phyloP scores from a whole-genome alignment of 2,329 filamentous ascomycete species.

The Colletotrichum sp. region DNA sequence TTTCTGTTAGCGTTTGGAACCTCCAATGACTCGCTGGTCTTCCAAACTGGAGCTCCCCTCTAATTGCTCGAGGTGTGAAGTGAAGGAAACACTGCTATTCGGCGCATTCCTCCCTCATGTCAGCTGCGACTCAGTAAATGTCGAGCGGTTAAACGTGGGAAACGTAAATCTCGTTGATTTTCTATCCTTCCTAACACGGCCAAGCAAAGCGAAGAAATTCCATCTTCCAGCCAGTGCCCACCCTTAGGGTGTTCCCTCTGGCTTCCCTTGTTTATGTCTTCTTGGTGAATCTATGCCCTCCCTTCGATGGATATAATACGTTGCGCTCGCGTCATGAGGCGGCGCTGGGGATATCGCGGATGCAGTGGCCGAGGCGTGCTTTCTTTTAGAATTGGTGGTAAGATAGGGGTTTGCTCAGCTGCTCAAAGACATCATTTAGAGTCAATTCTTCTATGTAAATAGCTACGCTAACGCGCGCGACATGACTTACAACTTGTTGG shows the following conservation, averaged over 20 bases:
- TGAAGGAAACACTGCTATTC: not conserved
- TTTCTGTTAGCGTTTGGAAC: not conserved
- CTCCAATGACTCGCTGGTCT: not conserved
- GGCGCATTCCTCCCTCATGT: not conserved
- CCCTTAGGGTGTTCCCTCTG: not conserved
- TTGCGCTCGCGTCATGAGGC: not conserved
- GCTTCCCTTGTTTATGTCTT: conserved; percentile 17
- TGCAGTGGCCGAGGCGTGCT: conserved; percentile 1
- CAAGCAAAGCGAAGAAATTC: conserved; percentile 13
- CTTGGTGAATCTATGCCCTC: conserved; percentile 18
- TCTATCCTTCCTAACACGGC: conserved; percentile 9
- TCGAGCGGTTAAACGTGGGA: not conserved
- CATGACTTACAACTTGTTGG: conserved; percentile 79
- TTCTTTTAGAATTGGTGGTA: not conserved
- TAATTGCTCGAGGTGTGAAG: not conserved
- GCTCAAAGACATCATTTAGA: conserved; percentile 14
- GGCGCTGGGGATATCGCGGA: conserved; percentile 5
- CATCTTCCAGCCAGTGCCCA: conserved; percentile 9
- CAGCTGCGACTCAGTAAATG: not conserved
- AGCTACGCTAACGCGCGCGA: conserved; percentile 13
- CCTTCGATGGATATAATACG: conserved; percentile 19
- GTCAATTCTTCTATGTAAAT: conserved; percentile 21
- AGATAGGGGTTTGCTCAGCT: conserved; percentile 15
- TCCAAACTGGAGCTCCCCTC: not conserved
- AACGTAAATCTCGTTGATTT: conserved; percentile 20